A percentile compares a stretch with the other conserved stretches of the same genome.
Conservation (phyloP, 495 filamentous ascomycete genomes). For the Penicillium ochrochloron region DNA sequence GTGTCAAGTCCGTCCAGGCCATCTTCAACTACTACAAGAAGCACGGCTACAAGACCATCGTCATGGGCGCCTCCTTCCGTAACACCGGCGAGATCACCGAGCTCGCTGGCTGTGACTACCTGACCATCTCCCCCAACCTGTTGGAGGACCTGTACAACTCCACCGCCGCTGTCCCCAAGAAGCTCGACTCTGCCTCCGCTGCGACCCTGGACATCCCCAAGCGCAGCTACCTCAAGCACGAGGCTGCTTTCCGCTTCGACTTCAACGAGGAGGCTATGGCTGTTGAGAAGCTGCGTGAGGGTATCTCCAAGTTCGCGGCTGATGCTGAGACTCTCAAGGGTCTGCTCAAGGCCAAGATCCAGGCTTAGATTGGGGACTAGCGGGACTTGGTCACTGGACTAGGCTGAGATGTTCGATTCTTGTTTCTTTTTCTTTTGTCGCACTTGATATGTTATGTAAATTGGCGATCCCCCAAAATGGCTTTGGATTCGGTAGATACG, state of each 20-base stretch:
- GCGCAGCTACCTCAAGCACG: constrained; percentile 88
- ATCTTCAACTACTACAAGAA: constrained; percentile 99
- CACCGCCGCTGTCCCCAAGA: constrained; percentile 78
- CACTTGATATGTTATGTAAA: constrained; percentile 29
- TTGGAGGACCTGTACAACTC: constrained; percentile 93
- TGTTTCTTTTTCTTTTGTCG: constrained; percentile 18
- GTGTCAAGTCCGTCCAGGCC: constrained; percentile 89
- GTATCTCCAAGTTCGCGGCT: constrained; percentile 98
- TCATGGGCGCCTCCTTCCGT: constrained; percentile 99
- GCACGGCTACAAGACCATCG: constrained; percentile 96
- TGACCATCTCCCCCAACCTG: constrained; percentile 95
- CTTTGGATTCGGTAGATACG: constrained; percentile 46
- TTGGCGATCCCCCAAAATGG: constrained; percentile 37
- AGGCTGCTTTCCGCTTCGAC: constrained; percentile 93
- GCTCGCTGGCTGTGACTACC: constrained; percentile 96
- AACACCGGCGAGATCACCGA: constrained; percentile 96
- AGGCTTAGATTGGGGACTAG: constrained; percentile 43
- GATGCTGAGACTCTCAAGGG: constrained; percentile 93
- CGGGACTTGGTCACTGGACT: constrained; percentile 1
- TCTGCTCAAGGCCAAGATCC: constrained; percentile 85
- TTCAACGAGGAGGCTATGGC: constrained; percentile 99
- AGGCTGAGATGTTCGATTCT: constrained; percentile 13
- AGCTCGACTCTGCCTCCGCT: constrained; percentile 77
- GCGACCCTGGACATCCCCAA: constrained; percentile 73
- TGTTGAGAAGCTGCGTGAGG: constrained; percentile 96